Conservation (phyloP, 179 eudicot genomes). For the Kewa caespitosa region DNA sequence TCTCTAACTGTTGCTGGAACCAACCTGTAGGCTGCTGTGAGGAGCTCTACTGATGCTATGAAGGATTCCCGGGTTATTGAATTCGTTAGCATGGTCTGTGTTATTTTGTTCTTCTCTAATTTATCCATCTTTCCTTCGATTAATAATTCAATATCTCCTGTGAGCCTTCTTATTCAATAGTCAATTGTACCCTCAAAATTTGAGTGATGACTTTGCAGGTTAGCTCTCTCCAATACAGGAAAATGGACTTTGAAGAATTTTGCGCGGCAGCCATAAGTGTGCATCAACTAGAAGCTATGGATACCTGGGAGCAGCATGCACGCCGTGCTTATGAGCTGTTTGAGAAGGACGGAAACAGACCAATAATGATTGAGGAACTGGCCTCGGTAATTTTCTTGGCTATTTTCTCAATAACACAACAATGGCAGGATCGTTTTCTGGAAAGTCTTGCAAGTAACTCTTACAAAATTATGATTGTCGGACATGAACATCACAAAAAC, state of each 20-base stretch:
- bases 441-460: not conserved
- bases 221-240: conserved; percentile 64
- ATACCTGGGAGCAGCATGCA: conserved; percentile 75
- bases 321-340: conserved; percentile 69
- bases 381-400: conserved; percentile 56
- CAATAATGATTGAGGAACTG: conserved; percentile 87
- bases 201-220: conserved; percentile 38
- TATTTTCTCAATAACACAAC: not conserved
- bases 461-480: too few relatives aligned
- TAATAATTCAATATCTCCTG: not conserved
- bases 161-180: not conserved
- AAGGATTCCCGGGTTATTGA: conserved; percentile 73
- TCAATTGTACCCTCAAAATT: not conserved
- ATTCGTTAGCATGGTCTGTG: conserved; percentile 60
- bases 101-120: not conserved
- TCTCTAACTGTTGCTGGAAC: conserved; percentile 13
- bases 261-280: conserved; percentile 71
- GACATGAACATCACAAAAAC: too few relatives aligned
- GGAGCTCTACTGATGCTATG: conserved; percentile 63
- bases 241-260: conserved; percentile 76
- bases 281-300: conserved; percentile 72
- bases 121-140: not conserved
- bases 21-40: conserved; percentile 46
- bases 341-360: conserved; percentile 83
- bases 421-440: not conserved